A percentile compares a stretch with the other conserved stretches of the same genome.
phyloP scores from a whole-genome alignment of 2,329 filamentous ascomycete genomes.

The Rhinocladiella mackenziei region DNA sequence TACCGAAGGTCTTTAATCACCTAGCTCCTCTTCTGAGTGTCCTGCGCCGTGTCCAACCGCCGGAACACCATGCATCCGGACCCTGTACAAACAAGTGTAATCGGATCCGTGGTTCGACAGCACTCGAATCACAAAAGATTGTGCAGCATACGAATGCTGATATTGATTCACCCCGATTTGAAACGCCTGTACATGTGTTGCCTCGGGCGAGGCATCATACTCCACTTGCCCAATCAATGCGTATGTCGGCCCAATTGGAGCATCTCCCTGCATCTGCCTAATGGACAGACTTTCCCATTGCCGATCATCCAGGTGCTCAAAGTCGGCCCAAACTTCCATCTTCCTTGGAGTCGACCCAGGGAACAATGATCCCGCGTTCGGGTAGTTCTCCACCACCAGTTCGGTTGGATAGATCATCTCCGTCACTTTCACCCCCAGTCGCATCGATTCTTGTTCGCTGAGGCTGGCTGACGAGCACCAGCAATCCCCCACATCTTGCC shows the following conservation, averaged over 20 bases:
- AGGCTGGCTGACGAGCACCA: conserved; percentile 66
- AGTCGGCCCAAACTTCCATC: conserved; percentile 66
- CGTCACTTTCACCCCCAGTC: conserved; percentile 39
- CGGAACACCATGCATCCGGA: conserved; percentile 40
- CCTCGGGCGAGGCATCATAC: conserved; percentile 24
- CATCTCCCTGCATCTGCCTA: conserved; percentile 19
- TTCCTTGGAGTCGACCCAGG: conserved; percentile 59
- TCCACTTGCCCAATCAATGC: conserved; percentile 23
- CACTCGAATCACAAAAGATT: conserved; percentile 41
- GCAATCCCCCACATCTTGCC: conserved; percentile 79
- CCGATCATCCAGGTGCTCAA: conserved; percentile 42
- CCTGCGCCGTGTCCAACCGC: too few relatives aligned
- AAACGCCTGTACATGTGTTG: conserved; percentile 40
- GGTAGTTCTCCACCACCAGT: conserved; percentile 69
- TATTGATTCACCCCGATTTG: conserved; percentile 34
- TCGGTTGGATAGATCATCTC: conserved; percentile 61
- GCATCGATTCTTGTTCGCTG: conserved; percentile 36
- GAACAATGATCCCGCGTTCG: conserved; percentile 57
- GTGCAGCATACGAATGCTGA: conserved; percentile 25
- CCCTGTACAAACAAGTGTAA: conserved; percentile 46
- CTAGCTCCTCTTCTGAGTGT: too few relatives aligned
- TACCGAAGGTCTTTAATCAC: too few relatives aligned
- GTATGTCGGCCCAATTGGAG: conserved; percentile 15
- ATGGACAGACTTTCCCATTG: conserved; percentile 23
- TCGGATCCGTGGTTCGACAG: conserved; percentile 44